A percentile compares a stretch with the other conserved stretches of the same genome.
Conservation (phyloP, 2,329 filamentous ascomycete genomes). For the Aspergillus quadricinctus region DNA sequence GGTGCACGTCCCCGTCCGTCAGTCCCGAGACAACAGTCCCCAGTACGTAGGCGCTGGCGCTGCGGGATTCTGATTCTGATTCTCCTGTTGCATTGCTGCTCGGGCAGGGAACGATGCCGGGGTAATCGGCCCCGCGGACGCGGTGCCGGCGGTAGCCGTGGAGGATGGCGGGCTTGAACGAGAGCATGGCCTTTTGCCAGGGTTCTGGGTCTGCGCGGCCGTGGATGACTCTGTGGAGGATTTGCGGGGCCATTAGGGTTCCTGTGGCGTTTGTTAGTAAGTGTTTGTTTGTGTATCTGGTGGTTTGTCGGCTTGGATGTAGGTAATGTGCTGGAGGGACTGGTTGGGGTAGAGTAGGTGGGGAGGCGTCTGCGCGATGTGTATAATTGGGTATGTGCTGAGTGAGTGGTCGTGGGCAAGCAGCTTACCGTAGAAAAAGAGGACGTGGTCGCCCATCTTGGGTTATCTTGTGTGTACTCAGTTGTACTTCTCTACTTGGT, state of each 20-base stretch:
- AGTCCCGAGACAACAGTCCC: conserved; percentile 75
- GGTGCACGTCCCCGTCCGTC: conserved; percentile 68
- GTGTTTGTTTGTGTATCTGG: conserved; percentile 2
- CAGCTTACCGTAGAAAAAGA: conserved; percentile 60
- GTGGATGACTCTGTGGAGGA: conserved; percentile 83
- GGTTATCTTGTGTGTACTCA: not conserved
- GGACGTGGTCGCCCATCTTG: conserved; percentile 47
- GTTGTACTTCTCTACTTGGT: not conserved
- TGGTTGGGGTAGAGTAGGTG: not conserved
- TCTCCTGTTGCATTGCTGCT: not conserved
- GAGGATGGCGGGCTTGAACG: conserved; percentile 71
- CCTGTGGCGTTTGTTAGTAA: conserved; percentile 31
- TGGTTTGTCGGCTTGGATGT: not conserved
- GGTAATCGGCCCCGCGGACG: conserved; percentile 70
- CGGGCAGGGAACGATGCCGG: conserved; percentile 58
- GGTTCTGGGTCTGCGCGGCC: conserved; percentile 49
- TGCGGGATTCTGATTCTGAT: no score
- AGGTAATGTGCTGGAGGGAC: conserved; percentile 2
- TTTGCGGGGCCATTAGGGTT: conserved; percentile 75
- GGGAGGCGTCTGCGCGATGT: not conserved
- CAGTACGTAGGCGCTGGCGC: conserved; percentile 52
- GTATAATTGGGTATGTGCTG: not conserved
- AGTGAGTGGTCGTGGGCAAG: not conserved
- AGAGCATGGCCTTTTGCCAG: conserved; percentile 52
- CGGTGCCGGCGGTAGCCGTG: conserved; percentile 66